phyloP scores from a whole-genome alignment of 495 filamentous ascomycete species.

The Neurospora hispaniola region DNA sequence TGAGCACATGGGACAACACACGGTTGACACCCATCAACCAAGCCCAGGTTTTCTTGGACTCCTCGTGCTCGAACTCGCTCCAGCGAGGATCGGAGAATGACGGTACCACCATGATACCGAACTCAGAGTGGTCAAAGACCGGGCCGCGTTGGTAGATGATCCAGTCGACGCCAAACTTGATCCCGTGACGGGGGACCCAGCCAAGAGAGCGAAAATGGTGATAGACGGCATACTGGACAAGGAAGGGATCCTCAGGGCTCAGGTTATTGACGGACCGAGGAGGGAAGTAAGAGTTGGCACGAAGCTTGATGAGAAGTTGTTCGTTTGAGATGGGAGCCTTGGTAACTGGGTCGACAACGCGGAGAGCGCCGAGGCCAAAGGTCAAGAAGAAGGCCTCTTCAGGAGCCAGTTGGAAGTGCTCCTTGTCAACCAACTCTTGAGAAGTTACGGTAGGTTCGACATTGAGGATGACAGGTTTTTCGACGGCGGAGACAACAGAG shows the following conservation, averaged over 20 bases:
- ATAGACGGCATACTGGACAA: conserved; percentile 78
- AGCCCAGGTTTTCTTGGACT: conserved; percentile 58
- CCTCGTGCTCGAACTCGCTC: conserved; percentile 39
- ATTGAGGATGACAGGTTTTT: not conserved
- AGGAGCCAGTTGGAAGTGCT: conserved; percentile 79
- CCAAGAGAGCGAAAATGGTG: conserved; percentile 95
- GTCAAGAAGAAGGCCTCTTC: conserved; percentile 90
- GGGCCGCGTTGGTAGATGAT: conserved; percentile 92
- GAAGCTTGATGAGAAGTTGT: conserved; percentile 53
- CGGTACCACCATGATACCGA: conserved; percentile 74
- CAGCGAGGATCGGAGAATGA: conserved; percentile 71
- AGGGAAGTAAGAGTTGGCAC: conserved; percentile 60
- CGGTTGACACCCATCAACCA: conserved; percentile 89
- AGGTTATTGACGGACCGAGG: conserved; percentile 26
- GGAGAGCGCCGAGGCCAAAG: conserved; percentile 71
- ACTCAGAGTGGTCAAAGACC: conserved; percentile 88
- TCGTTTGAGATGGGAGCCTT: conserved; percentile 35
- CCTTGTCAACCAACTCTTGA: conserved; percentile 54
- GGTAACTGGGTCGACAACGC: conserved; percentile 48
- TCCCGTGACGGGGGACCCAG: conserved; percentile 87
- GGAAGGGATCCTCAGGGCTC: conserved; percentile 67
- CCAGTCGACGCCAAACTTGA: conserved; percentile 93
- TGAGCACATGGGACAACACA: conserved; percentile 80
- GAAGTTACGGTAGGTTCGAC: not conserved
- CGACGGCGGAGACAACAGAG: not conserved